Conservation (phyloP, 345 rosid genomes). For the Atalantia buxifolia region DNA sequence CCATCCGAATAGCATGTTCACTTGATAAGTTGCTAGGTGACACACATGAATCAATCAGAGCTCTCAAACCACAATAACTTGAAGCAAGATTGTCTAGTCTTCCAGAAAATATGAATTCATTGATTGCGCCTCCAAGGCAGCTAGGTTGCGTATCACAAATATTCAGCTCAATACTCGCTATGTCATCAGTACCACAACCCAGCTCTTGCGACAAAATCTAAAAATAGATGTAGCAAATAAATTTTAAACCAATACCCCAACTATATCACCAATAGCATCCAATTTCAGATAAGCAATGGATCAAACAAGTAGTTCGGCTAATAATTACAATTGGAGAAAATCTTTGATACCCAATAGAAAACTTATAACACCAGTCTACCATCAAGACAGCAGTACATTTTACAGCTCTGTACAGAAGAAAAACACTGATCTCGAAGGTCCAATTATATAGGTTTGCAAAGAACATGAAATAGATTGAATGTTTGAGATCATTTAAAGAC, state of each 20-base stretch:
- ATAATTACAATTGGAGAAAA: not conserved
- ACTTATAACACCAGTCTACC: not conserved
- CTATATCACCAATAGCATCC: not conserved
- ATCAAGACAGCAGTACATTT: not conserved
- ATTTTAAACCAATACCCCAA: not conserved
- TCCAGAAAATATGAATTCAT: slow-evolving; percentile 92
- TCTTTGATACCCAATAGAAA: not conserved
- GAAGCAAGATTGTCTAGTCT: slow-evolving; percentile 95
- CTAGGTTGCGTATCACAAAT: slow-evolving; percentile 95
- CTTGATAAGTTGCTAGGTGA: slow-evolving; percentile 48
- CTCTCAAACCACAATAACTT: slow-evolving; percentile 83
- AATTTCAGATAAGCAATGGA: not conserved
- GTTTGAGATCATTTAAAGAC: not conserved
- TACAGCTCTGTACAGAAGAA: not conserved
- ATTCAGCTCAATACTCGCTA: slow-evolving; percentile 80
- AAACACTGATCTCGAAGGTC: slow-evolving; percentile 2
- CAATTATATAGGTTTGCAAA: not conserved
- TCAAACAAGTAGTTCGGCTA: not conserved
- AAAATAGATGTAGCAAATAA: slow-evolving; percentile 20
- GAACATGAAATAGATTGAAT: not conserved
- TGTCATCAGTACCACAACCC: slow-evolving; percentile 59
- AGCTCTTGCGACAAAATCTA: slow-evolving; percentile 76
- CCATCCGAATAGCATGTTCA: slow-evolving; percentile 75
- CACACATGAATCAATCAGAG: slow-evolving; percentile 73
- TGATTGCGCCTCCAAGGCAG: slow-evolving; percentile 91